phyloP scores from a whole-genome alignment of 2,329 filamentous ascomycete species.

The Penicillium freii region DNA sequence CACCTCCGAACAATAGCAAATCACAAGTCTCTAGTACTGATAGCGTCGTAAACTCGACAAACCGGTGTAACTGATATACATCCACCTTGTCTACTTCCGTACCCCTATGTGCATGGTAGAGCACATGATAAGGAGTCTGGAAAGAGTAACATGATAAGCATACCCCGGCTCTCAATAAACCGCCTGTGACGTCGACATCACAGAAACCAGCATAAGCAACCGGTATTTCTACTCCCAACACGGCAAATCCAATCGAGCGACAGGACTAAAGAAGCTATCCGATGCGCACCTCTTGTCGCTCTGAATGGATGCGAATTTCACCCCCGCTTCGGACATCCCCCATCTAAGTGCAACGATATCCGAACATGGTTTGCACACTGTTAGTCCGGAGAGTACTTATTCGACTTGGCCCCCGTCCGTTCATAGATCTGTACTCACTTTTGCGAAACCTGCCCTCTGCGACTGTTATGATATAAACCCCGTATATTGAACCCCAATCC shows the following conservation, averaged over 20 bases:
- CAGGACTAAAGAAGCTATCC: slow-evolving; percentile 16
- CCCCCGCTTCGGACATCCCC: slow-evolving; percentile 17
- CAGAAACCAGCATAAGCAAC: background rate
- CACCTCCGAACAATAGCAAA: background rate
- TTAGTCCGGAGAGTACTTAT: slow-evolving; percentile 14
- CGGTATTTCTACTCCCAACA: slow-evolving; percentile 27
- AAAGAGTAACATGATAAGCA: background rate
- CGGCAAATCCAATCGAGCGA: slow-evolving; percentile 22
- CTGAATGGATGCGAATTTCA: slow-evolving; percentile 10
- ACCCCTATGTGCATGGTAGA: background rate
- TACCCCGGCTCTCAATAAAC: background rate
- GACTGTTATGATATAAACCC: background rate
- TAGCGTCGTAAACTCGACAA: background rate
- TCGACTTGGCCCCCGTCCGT: background rate
- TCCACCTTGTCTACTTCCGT: background rate
- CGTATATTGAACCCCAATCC: background rate
- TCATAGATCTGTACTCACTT: background rate
- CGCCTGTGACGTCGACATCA: slow-evolving; percentile 5
- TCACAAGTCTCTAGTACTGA: background rate
- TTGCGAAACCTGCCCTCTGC: background rate
- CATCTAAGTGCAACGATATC: slow-evolving; percentile 9
- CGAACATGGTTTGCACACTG: background rate
- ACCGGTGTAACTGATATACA: background rate
- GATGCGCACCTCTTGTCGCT: slow-evolving; percentile 7
- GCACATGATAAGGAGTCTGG: background rate